Evolutionary conservation across 208 protist genomes (phyloP).

Genomic region (Leishmania arabica): DNA sequence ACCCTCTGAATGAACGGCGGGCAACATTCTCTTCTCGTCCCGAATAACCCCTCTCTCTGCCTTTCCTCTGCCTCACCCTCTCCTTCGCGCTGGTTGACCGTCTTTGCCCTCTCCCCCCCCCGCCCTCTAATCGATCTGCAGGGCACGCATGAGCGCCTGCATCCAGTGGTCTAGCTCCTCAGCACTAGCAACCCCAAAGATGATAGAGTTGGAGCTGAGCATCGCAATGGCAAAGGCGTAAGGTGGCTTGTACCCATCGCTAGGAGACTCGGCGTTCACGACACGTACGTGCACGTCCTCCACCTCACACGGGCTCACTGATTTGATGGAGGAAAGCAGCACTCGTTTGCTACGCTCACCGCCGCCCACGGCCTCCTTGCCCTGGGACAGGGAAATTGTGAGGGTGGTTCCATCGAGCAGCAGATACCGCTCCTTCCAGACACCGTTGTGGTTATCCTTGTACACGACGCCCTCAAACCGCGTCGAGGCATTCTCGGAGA

Average conservation of each 20-base stretch:
- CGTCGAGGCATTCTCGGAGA: slow-evolving; percentile 34
- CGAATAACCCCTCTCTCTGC: not conserved
- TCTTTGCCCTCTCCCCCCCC: not conserved
- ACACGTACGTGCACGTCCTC: slow-evolving; percentile 50
- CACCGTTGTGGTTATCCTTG: slow-evolving; percentile 71
- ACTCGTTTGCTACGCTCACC: slow-evolving; percentile 75
- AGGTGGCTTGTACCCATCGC: slow-evolving; percentile 36
- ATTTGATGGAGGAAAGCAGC: slow-evolving; percentile 63
- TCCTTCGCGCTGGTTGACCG: not conserved
- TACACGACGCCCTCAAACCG: slow-evolving; percentile 81
- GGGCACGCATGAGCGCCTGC: slow-evolving; percentile 49
- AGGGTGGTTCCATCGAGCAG: slow-evolving; percentile 62
- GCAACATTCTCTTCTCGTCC: not conserved
- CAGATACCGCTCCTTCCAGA: slow-evolving; percentile 87
- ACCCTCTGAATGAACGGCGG: not conserved
- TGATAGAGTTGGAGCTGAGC: slow-evolving; percentile 69
- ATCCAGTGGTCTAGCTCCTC: slow-evolving; percentile 77
- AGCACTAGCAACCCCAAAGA: slow-evolving; percentile 62
- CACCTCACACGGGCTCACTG: slow-evolving; percentile 53
- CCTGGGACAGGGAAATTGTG: slow-evolving; percentile 69
- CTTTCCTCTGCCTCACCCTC: not conserved
- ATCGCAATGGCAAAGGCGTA: slow-evolving; percentile 76
- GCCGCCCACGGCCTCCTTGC: slow-evolving; percentile 54
- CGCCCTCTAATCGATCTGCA: slow-evolving; percentile 62
- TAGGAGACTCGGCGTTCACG: slow-evolving; percentile 5